Base-by-base conservation (phyloP, 306 rosid genomes). In the Hippophae gyantsensis region DNA sequence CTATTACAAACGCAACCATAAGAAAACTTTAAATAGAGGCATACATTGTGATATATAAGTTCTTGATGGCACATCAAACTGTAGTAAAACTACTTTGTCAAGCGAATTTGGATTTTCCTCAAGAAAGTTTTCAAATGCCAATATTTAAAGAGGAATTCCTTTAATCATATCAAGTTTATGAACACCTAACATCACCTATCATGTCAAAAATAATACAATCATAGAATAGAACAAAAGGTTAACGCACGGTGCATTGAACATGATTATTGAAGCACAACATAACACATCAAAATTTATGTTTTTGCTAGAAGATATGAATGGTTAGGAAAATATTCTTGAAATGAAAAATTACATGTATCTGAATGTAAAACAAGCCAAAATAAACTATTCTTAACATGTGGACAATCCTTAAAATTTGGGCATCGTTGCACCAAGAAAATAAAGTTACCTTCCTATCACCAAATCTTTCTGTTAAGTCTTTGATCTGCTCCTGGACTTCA, bases 151-250 rank as follows among this genome's bases (percentile, higher is more conserved):
- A 51, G 98, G 96, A 54, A 92, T 87, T 74, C 98, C 98, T 78
- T 92, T 92, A 62, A 92, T 92, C 95, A 87, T 92, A 79, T 92
- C 98, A 57, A 92, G 98, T 68, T 95, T 96, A 76, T 87, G 95
- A 63, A 92, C 93, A 3, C 98, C 98, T 78, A 87, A 57, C 89
- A 92, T 92, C 60, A 92, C 86, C 99, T 92, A 72, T n/a, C 56
- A 76, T 27, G 32, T 27, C 32, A 27, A 27, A 27, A 27, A 27
- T 27, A 1, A 27, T 27, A 27, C 32, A 27, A 27, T 27, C 32
- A 27, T 27, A 3, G 32, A 27, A 27, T 1, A 27, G 32, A 27
- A 27, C 32, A 27, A 27, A 27, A 27, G 32, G 32, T 27, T 1
- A 27, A 27, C 1, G 32, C 32, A 27, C 1, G 3, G 32, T 27